Percentiles rank a stretch among this genome's conserved stretches.
These are phyloP conservation scores for Sarcocystis neurona DNA, from an alignment of 169 alveolate species.

Conservation along the genomic window DNA sequence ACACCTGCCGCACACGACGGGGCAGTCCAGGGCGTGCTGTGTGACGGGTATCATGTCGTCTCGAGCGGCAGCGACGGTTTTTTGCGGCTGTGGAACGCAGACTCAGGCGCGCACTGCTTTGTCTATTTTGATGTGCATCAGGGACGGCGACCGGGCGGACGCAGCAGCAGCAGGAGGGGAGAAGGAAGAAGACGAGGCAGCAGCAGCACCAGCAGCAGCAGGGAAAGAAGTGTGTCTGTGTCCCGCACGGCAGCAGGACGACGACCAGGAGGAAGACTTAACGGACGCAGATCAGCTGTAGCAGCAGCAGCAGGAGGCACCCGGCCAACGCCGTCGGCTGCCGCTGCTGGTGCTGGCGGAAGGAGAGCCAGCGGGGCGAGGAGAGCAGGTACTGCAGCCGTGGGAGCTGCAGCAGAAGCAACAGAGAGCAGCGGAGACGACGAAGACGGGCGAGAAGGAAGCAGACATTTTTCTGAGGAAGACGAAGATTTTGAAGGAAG, in stretches of 20 bases:
- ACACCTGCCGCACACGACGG: conserved; percentile 67
- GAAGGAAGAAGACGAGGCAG: no score
- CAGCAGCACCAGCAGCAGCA: no score
- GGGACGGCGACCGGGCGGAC: no score
- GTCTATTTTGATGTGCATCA: conserved; percentile 49
- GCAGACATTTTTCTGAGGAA: neutral
- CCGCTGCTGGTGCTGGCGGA: neutral
- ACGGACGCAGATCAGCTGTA: no score
- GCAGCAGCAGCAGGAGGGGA: no score
- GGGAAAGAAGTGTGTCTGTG: no score
- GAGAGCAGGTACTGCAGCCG: neutral
- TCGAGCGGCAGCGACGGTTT: conserved; percentile 71
- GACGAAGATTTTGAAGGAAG: neutral
- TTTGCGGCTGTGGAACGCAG: conserved; percentile 72
- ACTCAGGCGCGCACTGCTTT: conserved; percentile 68
- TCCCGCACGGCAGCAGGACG: no score
- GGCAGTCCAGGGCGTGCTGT: conserved; percentile 63
- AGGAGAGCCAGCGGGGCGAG: neutral
- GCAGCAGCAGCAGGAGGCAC: no score
- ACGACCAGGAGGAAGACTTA: no score
- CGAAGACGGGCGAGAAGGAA: neutral
- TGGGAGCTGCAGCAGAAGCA: neutral
- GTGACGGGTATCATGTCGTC: conserved; percentile 64
- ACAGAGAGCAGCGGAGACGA: neutral
- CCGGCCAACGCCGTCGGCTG: no score